phyloP scores from a whole-genome alignment of 805 yeast genomes.

The Jamesozyma hellenica region DNA sequence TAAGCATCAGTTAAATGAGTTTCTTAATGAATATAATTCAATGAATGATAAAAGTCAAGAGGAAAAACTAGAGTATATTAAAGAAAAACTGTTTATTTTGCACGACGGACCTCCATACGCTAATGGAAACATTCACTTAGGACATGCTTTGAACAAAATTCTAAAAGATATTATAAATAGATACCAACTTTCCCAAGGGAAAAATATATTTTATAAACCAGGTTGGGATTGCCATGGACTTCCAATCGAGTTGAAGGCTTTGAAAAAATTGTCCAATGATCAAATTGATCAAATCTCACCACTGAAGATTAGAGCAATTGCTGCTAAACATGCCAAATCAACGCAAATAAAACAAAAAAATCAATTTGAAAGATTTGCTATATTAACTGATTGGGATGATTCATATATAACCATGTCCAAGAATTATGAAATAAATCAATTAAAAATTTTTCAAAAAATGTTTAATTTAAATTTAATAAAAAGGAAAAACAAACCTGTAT shows the following conservation, averaged over 20 bases:
- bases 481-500: slow-evolving; percentile 88
- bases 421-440: slow-evolving; percentile 64
- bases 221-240: slow-evolving; percentile 99
- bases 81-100: slow-evolving; percentile 45
- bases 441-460: slow-evolving; percentile 57
- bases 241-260: slow-evolving; percentile 87
- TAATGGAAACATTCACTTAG: slow-evolving; percentile 83
- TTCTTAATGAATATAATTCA: slow-evolving; percentile 8
- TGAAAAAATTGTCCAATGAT: slow-evolving; percentile 36
- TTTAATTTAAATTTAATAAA: slow-evolving; percentile 58
- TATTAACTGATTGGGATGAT: slow-evolving; percentile 72
- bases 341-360: slow-evolving; percentile 55
- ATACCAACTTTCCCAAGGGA: slow-evolving; percentile 51
- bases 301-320: slow-evolving; percentile 52
- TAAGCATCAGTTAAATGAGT: slow-evolving; percentile 42
- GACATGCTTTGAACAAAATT: slow-evolving; percentile 87
- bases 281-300: slow-evolving; percentile 29
- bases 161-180: slow-evolving; percentile 79
- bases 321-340: slow-evolving; percentile 56
- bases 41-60: slow-evolving; percentile 11
- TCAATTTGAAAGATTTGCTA: slow-evolving; percentile 60
- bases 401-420: slow-evolving; percentile 67
- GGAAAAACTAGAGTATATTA: slow-evolving; percentile 15
- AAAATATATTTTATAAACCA: slow-evolving; percentile 62
- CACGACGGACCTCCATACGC: slow-evolving; percentile 99